A percentile compares a stretch with the other conserved stretches of the same genome.
Conservation (phyloP, 768 basidiomycete species). For the Pleurotus sapidus region DNA sequence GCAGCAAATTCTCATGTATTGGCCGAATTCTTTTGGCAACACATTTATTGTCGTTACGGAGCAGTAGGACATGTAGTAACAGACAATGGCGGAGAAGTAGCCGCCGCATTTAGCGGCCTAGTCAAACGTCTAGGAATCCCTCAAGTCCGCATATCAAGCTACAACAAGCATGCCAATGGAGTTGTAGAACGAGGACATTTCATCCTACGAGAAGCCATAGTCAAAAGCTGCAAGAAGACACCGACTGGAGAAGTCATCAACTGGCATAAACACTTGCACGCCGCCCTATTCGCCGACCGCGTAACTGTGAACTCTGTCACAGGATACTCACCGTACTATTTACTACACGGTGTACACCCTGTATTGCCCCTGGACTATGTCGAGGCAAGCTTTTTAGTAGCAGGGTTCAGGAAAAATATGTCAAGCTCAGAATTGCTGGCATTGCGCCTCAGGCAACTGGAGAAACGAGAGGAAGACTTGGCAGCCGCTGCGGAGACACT, state of each 20-base stretch:
- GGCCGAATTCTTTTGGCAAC: conserved; percentile 26
- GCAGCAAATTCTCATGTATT: not conserved
- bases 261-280: conserved; percentile 24
- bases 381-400: not conserved
- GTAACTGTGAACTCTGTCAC: conserved; percentile 23
- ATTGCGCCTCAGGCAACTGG: not conserved
- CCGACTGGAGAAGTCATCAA: conserved; percentile 21
- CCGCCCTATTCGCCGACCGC: conserved; percentile 28
- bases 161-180: conserved; percentile 33
- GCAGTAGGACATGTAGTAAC: conserved; percentile 20
- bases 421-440: too few relatives aligned
- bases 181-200: conserved; percentile 33
- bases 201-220: conserved; percentile 25
- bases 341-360: conserved; percentile 29
- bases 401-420: too few relatives aligned
- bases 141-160: conserved; percentile 28
- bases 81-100: conserved; percentile 25
- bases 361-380: conserved; percentile 27
- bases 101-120: conserved; percentile 16
- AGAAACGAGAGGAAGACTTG: not conserved
- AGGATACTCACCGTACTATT: conserved; percentile 32
- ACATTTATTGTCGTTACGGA: conserved; percentile 31
- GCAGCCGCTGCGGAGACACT: not conserved
- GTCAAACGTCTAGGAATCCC: conserved; percentile 8
- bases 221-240: conserved; percentile 3